Evolutionary conservation across 208 protist genomes (phyloP).

Genomic region (Pavlovales sp.): DNA sequence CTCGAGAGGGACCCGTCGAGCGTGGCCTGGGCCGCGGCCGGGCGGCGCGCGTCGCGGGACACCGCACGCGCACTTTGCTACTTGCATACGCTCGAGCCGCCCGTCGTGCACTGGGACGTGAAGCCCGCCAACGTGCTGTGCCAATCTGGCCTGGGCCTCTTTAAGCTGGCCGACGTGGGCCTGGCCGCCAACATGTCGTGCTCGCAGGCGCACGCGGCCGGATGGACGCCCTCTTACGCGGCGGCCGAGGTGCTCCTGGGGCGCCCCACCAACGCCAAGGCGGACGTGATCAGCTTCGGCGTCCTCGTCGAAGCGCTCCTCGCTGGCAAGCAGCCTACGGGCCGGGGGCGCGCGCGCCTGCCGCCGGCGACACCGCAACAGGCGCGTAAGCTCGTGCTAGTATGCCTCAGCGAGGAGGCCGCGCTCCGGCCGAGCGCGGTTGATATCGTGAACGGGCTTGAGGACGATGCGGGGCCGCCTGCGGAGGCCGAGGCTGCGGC

Average conservation of each 20-base stretch:
- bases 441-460: too few relatives aligned
- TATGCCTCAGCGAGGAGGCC: too few relatives aligned
- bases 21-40: neutral
- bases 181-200: neutral
- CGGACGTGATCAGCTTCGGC: slow-evolving; percentile 3
- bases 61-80: neutral
- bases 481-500: too few relatives aligned
- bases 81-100: neutral
- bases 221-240: neutral
- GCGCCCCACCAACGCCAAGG: neutral
- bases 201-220: neutral
- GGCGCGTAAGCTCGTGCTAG: too few relatives aligned
- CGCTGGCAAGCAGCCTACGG: neutral
- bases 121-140: slow-evolving; percentile 9
- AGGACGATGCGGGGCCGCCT: too few relatives aligned
- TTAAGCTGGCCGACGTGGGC: slow-evolving; percentile 6
- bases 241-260: neutral
- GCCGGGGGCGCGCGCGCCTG: too few relatives aligned
- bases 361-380: too few relatives aligned
- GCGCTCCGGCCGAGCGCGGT: too few relatives aligned
- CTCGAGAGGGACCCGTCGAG: neutral
- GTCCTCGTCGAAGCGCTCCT: neutral
- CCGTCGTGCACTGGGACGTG: neutral
- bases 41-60: neutral
- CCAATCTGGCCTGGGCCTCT: neutral